Conservation (phyloP, 495 filamentous ascomycete species). For the Penicillium odoratum region DNA sequence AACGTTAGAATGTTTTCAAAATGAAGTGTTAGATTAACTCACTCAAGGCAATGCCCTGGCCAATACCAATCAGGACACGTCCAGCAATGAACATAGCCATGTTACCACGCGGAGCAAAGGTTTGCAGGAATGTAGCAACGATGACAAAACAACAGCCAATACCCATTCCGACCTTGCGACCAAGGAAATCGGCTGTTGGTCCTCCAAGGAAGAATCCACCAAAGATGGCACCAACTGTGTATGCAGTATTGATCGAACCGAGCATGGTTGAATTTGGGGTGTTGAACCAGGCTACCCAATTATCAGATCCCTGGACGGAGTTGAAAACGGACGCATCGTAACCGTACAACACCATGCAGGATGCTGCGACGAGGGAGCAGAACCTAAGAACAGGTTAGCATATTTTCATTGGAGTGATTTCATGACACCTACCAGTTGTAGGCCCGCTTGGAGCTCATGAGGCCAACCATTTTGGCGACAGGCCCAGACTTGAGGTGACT, state of each 20-base stretch:
- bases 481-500: background rate
- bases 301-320: conserved; percentile 57
- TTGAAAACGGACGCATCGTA: conserved; percentile 69
- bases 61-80: conserved; percentile 62
- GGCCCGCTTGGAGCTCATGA: conserved; percentile 35
- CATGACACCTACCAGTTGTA: conserved; percentile 36
- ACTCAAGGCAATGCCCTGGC: conserved; percentile 65
- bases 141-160: conserved; percentile 58
- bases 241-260: conserved; percentile 61
- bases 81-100: conserved; percentile 62
- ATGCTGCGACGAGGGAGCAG: conserved; percentile 60
- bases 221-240: conserved; percentile 63
- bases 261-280: conserved; percentile 50
- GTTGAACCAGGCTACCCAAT: conserved; percentile 61
- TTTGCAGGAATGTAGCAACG: conserved; percentile 62
- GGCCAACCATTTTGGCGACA: conserved; percentile 16
- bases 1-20: background rate
- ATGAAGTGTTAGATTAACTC: conserved; percentile 22
- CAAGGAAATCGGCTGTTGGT: conserved; percentile 56
- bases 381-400: conserved; percentile 42
- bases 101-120: conserved; percentile 54
- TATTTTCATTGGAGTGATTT: background rate
- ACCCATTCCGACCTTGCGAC: conserved; percentile 59
- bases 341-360: conserved; percentile 68
- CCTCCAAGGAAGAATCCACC: conserved; percentile 62